These are phyloP conservation scores for Calonectria fujianensis DNA, from an alignment of 2,329 filamentous ascomycete species.

Conservation along the genomic window DNA sequence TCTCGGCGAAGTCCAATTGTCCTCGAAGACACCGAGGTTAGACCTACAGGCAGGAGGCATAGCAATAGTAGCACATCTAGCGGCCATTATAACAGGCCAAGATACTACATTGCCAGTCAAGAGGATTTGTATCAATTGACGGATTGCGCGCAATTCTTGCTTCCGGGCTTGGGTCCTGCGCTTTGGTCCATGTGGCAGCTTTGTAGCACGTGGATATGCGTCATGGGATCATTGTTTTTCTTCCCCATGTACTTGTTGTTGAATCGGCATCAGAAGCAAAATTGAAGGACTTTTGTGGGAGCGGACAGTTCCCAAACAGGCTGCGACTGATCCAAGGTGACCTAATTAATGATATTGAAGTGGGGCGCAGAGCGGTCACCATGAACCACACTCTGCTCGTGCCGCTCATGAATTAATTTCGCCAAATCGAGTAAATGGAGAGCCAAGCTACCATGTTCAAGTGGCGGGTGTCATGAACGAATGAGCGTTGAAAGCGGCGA, in stretches of 20 bases:
- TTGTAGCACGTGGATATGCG: conserved; percentile 78
- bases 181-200: conserved; percentile 77
- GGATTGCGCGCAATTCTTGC: conserved; percentile 85
- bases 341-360: neutral
- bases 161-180: conserved; percentile 74
- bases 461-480: neutral
- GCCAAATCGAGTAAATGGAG: neutral
- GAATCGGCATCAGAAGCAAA: neutral
- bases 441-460: no score
- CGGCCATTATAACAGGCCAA: conserved; percentile 47
- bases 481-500: neutral
- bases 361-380: neutral
- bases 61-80: conserved; percentile 44
- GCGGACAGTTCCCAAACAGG: neutral
- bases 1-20: conserved; percentile 63
- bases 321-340: neutral
- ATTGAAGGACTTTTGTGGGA: neutral
- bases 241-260: conserved; percentile 60
- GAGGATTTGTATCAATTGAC: conserved; percentile 88
- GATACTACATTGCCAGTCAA: conserved; percentile 85
- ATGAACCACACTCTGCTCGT: neutral
- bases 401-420: neutral
- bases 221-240: conserved; percentile 72
- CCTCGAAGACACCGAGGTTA: conserved; percentile 36
- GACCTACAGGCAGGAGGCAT: conserved; percentile 24